phyloP scores from a whole-genome alignment of 352 stramenopile genomes.

The Globisporangium splendens region DNA sequence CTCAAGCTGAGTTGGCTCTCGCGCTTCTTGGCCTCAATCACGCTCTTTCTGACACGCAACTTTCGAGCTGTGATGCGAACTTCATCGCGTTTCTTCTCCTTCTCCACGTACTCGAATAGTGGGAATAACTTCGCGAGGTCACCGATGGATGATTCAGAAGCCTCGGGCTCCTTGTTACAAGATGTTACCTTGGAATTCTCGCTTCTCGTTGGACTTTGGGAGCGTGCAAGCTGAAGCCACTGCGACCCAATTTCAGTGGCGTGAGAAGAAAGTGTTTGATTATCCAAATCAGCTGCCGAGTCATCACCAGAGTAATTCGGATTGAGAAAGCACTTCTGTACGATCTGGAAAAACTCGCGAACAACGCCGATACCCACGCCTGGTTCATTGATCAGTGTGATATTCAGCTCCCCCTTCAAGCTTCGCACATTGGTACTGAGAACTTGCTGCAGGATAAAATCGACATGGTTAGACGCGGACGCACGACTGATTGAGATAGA shows the following conservation, averaged over 20 bases:
- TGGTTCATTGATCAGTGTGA: conserved; percentile 66
- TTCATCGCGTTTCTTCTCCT: conserved; percentile 20
- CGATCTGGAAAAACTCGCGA: conserved; percentile 74
- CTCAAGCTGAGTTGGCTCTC: conserved; percentile 28
- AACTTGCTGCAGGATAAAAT: conserved; percentile 72
- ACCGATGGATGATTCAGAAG: conserved; percentile 3
- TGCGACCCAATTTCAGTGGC: conserved; percentile 55
- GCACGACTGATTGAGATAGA: conserved; percentile 58
- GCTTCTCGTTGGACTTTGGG: conserved; percentile 20
- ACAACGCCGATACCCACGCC: conserved; percentile 60
- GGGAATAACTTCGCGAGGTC: conserved; percentile 47
- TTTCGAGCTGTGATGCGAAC: conserved; percentile 32
- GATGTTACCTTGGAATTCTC: conserved; percentile 11
- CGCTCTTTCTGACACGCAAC: conserved; percentile 24
- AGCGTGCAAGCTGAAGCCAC: conserved; percentile 56
- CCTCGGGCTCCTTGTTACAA: neutral
- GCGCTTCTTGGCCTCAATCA: conserved; percentile 35
- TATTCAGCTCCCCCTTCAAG: conserved; percentile 60
- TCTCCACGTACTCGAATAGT: conserved; percentile 45
- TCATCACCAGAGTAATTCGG: conserved; percentile 10
- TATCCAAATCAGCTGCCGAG: neutral
- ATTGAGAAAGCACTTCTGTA: conserved; percentile 60
- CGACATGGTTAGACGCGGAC: conserved; percentile 55
- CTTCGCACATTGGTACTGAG: conserved; percentile 38
- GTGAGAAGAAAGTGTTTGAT: conserved; percentile 19